Base-by-base conservation (phyloP, 1,284 basidiomycete genomes). In the Tilletia setariae region DNA sequence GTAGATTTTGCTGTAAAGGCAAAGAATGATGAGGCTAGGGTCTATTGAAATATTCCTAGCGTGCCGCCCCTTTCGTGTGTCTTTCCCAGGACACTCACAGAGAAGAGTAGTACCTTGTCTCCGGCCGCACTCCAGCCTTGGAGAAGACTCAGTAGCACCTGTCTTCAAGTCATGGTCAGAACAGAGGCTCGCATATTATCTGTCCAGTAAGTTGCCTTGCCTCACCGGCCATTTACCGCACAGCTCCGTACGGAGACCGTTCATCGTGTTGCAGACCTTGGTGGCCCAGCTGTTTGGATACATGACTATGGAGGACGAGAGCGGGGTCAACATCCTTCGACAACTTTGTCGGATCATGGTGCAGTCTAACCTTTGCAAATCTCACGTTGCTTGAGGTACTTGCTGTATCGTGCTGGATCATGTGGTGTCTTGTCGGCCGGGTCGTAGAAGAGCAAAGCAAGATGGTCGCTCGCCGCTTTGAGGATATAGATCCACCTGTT, bases 151-250 rank as follows among this genome's bases (percentile, higher is more conserved):
- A 89, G 85, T 19, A 93, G 83, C 0, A 90, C 87, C 89, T 91
- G 75, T 28, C 23, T 40, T 40, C 4, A 11, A 40, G 35, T 11
- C 35, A 11, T 40, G 4, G 1, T 68, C 71, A 90, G 90, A 73
- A 84, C n/a, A n/a, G n/a, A n/a, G n/a, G n/a, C n/a, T n/a, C n/a
- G n/a, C n/a, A n/a, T n/a, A n/a, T n/a, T n/a, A n/a, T n/a, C n/a
- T n/a, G n/a, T n/a, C n/a, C n/a, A n/a, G n/a, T n/a, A n/a, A n/a
- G n/a, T n/a, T n/a, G n/a, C n/a, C n/a, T n/a, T n/a, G n/a, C n/a
- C 56, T 61, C 56, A 61, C 56, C 15, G 19, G 56, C 91, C 91
- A 94, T 83, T 94, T 94, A 1, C 92, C 93, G 75, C 92, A 94
- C 68, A 88, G 88, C 47, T 72, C 76, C 0, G 81, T 75, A 32